Evolutionary conservation across 352 stramenopile species (phyloP).

Genomic region (Globisporangium alternatum): DNA sequence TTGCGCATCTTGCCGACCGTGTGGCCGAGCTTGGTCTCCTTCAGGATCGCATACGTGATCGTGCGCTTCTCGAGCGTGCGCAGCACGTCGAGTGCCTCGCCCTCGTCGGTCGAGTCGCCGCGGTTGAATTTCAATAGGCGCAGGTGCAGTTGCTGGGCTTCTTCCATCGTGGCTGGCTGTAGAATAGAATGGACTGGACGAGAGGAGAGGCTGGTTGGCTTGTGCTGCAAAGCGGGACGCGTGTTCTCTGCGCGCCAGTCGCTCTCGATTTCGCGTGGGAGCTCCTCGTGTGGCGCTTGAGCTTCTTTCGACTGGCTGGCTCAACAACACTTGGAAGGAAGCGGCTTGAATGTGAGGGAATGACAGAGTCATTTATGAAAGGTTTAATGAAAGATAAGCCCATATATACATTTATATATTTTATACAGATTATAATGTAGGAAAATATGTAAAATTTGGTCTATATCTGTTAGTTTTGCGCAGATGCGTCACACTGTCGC

Average conservation of each 20-base stretch:
- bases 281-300: constrained; percentile 11
- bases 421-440: neutral
- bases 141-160: constrained; percentile 61
- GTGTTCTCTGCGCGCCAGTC: constrained; percentile 12
- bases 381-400: neutral
- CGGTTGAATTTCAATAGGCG: constrained; percentile 71
- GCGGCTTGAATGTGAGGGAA: constrained; percentile 1
- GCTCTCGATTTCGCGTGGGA: neutral
- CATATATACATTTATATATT: neutral
- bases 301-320: constrained; percentile 14
- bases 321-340: constrained; percentile 2
- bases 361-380: neutral
- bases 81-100: constrained; percentile 60
- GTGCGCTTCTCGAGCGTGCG: constrained; percentile 50
- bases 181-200: neutral
- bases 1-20: constrained; percentile 88
- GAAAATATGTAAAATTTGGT: neutral
- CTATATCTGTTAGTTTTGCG: neutral
- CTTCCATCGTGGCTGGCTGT: constrained; percentile 45
- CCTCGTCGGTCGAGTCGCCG: constrained; percentile 56
- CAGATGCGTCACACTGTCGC: neutral
- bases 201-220: neutral
- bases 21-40: constrained; percentile 83
- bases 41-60: constrained; percentile 70
- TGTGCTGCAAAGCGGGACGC: constrained; percentile 2